Evolutionary conservation across 2,329 filamentous ascomycete genomes (phyloP).

Genomic region (Colletotrichum liaoningense): DNA sequence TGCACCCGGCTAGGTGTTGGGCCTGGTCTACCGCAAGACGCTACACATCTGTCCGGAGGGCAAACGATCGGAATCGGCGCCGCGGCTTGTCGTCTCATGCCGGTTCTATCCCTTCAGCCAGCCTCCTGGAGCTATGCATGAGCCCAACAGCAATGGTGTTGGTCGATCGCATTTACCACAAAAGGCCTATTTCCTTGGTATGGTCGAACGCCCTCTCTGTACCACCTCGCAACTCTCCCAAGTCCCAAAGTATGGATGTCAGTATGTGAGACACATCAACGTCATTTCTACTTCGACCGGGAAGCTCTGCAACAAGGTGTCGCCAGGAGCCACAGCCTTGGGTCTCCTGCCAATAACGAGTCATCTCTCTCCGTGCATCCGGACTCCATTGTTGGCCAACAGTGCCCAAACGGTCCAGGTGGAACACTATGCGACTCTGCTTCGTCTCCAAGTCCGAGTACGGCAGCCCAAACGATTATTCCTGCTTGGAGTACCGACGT

Average conservation of each 20-base stretch:
- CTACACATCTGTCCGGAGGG: conserved; percentile 9
- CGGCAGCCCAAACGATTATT: conserved; percentile 14
- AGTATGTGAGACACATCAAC: conserved; percentile 8
- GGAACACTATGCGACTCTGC: conserved; percentile 17
- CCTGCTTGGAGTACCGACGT: conserved; percentile 1
- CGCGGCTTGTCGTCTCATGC: conserved; percentile 20
- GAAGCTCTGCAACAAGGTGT: conserved; percentile 14
- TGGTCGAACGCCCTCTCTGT: background rate
- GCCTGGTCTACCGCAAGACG: background rate
- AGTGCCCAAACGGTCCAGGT: conserved; percentile 21
- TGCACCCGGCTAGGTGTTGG: background rate
- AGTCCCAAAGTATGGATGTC: background rate
- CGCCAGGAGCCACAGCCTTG: conserved; percentile 27
- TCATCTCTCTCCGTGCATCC: background rate
- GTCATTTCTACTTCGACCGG: conserved; percentile 16
- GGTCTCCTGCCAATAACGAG: background rate
- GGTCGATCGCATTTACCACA: conserved; percentile 25
- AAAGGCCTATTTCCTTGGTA: conserved; percentile 1
- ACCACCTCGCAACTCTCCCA: background rate
- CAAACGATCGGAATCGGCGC: background rate
- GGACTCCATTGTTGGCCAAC: conserved; percentile 18
- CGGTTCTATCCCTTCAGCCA: conserved; percentile 1
- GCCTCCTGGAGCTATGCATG: conserved; percentile 15
- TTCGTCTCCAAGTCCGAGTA: conserved; percentile 19
- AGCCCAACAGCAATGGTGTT: conserved; percentile 18